Base-by-base conservation (phyloP, 2,329 filamentous ascomycete genomes). In the Pestalotiopsis sp. region DNA sequence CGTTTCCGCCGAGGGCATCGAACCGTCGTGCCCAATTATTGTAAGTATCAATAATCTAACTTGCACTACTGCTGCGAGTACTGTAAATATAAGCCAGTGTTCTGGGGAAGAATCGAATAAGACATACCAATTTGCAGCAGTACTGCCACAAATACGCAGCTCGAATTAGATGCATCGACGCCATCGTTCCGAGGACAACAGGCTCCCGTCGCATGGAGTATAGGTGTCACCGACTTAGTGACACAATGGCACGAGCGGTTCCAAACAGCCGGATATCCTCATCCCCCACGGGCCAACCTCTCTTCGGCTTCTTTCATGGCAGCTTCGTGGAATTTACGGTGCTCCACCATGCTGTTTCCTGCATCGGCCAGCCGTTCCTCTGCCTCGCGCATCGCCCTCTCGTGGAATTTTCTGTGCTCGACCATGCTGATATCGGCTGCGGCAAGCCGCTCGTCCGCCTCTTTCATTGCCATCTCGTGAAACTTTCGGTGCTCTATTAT, bases 281-380 rank as follows among this genome's bases (percentile, higher is more conserved):
- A 59, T 5, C 57, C 57, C n/a, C 57, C 57, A 5, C 59, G 59
- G n/a, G 41, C 64, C 25, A 66, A 27, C 9, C 59, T 41, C 9
- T 68, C 45, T 38, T 59, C 41, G 41, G 66, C 61, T 65, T 63
- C 64, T 27, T 66, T 56, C 49, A 66, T 66, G 14, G 64, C 64
- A n/a, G 52, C n/a, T 23, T n/a, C 25, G 31, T 66, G 64, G 12
- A 56, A 66, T 36, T 31, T 57, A 1, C 64, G 41, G 38, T 66
- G 64, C 23, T 58, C 45, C 14, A 36, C 64, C 45, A 66, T 66
- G 25, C 23, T 36, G 14, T 66, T 45, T 9, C 52, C 64, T 25
- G 64, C 41, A 12, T 31, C 45, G n/a, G 41, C 64, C 2, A 66
- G 31, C 1, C 64, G 41, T 6, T 56, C 64, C 27, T 66, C 64